Conservation (phyloP, 2,329 filamentous ascomycete species). For the Sporothrix phasma region DNA sequence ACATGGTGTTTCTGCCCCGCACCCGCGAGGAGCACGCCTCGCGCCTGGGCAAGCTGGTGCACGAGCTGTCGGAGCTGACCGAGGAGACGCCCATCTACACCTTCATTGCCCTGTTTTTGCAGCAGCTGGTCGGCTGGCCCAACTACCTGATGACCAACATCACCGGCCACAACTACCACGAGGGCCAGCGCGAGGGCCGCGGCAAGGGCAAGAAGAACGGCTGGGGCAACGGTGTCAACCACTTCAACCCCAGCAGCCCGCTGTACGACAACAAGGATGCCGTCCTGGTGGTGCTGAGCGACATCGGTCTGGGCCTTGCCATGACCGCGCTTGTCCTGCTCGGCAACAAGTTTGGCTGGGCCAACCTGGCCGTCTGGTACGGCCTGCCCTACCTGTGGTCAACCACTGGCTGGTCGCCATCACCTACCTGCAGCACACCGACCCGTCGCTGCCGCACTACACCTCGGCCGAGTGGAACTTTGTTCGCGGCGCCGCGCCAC, state of each 20-base stretch:
- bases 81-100: conserved; percentile 92
- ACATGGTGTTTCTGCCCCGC: conserved; percentile 98
- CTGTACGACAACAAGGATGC: conserved; percentile 88
- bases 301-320: conserved; percentile 65
- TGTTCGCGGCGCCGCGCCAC: conserved; percentile 82
- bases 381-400: conserved; percentile 88
- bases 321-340: conserved; percentile 54
- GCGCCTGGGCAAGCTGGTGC: conserved; percentile 60
- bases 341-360: conserved; percentile 68
- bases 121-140: conserved; percentile 91
- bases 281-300: conserved; percentile 75
- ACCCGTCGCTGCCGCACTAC: conserved; percentile 89
- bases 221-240: conserved; percentile 71
- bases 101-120: conserved; percentile 59
- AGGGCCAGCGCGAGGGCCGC: conserved; percentile 83
- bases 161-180: conserved; percentile 92
- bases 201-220: conserved; percentile 90
- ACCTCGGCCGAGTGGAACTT: conserved; percentile 78
- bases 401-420: conserved; percentile 99
- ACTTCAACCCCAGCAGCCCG: conserved; percentile 82
- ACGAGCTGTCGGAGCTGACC: conserved; percentile 79
- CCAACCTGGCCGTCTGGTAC: conserved; percentile 91
- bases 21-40: conserved; percentile 73
- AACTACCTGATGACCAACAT: conserved; percentile 86
- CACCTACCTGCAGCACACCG: conserved; percentile 93